Conservation (phyloP, 2,329 filamentous ascomycete species). For the Ophiostoma fasciatum region DNA sequence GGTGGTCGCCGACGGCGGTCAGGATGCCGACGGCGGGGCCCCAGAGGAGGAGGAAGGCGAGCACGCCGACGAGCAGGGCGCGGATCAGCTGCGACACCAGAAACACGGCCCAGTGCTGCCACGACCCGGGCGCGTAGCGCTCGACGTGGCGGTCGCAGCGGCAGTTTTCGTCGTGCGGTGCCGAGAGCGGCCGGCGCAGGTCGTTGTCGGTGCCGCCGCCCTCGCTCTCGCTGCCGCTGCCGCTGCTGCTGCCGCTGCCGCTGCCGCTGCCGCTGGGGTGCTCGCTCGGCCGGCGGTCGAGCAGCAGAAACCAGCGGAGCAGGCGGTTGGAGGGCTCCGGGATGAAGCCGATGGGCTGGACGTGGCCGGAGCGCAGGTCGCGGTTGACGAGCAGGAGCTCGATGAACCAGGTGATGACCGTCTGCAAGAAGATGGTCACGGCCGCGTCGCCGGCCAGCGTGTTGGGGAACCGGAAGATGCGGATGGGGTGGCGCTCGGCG, state of each 20-base stretch:
- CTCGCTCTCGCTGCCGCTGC: background rate
- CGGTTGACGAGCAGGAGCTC: constrained; percentile 31
- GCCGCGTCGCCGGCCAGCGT: constrained; percentile 34
- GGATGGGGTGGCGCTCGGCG: constrained; percentile 18
- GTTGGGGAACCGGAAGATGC: constrained; percentile 35
- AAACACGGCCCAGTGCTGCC: constrained; percentile 20
- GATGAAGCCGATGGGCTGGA: constrained; percentile 32
- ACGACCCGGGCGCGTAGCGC: constrained; percentile 15
- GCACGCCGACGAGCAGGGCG: constrained; percentile 21
- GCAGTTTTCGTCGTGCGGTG: constrained; percentile 9
- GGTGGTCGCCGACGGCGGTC: constrained; percentile 20
- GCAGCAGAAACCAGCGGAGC: constrained; percentile 30
- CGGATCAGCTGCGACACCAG: constrained; percentile 22
- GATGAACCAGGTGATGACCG: constrained; percentile 35
- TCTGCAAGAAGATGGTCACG: constrained; percentile 36
- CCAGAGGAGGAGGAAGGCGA: constrained; percentile 29
- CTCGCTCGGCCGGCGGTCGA: constrained; percentile 16
- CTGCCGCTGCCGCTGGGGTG: background rate
- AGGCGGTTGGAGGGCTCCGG: constrained; percentile 19
- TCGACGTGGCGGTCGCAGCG: constrained; percentile 9
- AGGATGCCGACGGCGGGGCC: constrained; percentile 28
- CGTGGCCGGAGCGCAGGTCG: constrained; percentile 28
- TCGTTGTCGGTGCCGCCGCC: background rate
- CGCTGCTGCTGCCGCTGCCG: background rate
- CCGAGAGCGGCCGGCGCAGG: constrained; percentile 1